Conservation (phyloP, 73 alveolate genomes). For the Paramecium bursaria region DNA sequence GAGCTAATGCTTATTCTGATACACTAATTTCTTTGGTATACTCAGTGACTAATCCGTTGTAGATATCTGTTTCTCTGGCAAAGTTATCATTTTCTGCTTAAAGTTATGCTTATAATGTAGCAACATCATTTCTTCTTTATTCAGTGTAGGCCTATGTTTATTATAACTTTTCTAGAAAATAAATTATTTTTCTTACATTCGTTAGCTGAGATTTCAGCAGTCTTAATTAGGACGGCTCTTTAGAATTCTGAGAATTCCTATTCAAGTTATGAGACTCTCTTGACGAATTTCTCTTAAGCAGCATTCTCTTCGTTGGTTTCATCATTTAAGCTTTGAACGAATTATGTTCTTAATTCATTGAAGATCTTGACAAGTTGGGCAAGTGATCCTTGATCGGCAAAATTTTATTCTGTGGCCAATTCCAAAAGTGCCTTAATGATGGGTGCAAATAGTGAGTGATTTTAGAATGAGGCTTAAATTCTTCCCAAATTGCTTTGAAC, state of each 20-base stretch:
- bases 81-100: slow-evolving; percentile 58
- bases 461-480: slow-evolving; percentile 4
- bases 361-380: slow-evolving; percentile 44
- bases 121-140: slow-evolving; percentile 32
- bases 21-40: slow-evolving; percentile 30
- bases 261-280: slow-evolving; percentile 43
- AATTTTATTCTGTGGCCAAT: slow-evolving; percentile 60
- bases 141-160: slow-evolving; percentile 17
- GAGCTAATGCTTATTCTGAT: slow-evolving; percentile 5
- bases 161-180: slow-evolving; percentile 31
- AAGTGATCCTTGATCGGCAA: slow-evolving; percentile 59
- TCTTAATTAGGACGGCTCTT: slow-evolving; percentile 57
- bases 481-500: slow-evolving; percentile 38
- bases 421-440: slow-evolving; percentile 53
- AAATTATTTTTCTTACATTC: background rate
- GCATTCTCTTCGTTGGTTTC: slow-evolving; percentile 56
- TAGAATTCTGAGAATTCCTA: slow-evolving; percentile 55
- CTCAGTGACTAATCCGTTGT: slow-evolving; percentile 41
- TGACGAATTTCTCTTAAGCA: slow-evolving; percentile 26
- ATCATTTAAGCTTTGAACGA: slow-evolving; percentile 23
- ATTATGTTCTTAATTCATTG: slow-evolving; percentile 54
- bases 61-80: slow-evolving; percentile 58
- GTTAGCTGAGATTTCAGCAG: slow-evolving; percentile 48
- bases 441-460: slow-evolving; percentile 52
- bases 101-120: slow-evolving; percentile 23